phyloP scores from a whole-genome alignment of 1,284 basidiomycete genomes.

The Pseudozyma tsukubaensis region DNA sequence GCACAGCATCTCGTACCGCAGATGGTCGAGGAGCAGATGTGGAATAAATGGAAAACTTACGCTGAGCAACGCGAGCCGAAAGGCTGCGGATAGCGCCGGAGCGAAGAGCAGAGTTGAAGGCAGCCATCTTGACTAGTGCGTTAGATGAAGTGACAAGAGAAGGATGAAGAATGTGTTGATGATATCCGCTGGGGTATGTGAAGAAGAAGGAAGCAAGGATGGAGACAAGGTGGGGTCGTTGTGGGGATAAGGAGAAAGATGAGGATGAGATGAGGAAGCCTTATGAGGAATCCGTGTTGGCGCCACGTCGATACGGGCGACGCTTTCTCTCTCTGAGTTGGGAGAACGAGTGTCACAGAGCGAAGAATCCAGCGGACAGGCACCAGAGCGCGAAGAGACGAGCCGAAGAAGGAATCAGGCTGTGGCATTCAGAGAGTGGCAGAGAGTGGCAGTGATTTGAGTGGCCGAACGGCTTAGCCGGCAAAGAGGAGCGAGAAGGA shows the following conservation, averaged over 20 bases:
- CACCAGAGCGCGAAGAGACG: neutral
- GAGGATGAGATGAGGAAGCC: neutral
- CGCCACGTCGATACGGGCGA: constrained; percentile 27
- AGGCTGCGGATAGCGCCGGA: constrained; percentile 50
- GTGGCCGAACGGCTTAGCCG: constrained; percentile 15
- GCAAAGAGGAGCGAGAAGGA: neutral
- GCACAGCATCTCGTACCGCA: neutral
- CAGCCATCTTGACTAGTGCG: constrained; percentile 30
- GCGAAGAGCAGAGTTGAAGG: constrained; percentile 49
- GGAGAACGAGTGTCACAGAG: neutral
- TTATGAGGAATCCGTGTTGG: constrained; percentile 24
- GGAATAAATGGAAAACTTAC: constrained; percentile 25
- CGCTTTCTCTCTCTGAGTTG: neutral
- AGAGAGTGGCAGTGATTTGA: constrained; percentile 5
- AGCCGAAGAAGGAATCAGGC: neutral
- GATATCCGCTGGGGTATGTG: constrained; percentile 24
- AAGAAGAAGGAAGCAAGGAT: constrained; percentile 8
- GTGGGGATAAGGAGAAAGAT: neutral
- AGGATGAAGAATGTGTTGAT: neutral
- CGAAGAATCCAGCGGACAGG: neutral
- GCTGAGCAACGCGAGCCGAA: constrained; percentile 45
- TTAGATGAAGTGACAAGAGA: constrained; percentile 3
- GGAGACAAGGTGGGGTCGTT: constrained; percentile 1
- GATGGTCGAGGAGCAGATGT: neutral
- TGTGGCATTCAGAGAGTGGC: constrained; percentile 5